Percentiles rank a stretch among this genome's conserved stretches.
Conservation (phyloP, 2,329 filamentous ascomycete species). For the Canariomyces notabilis region DNA sequence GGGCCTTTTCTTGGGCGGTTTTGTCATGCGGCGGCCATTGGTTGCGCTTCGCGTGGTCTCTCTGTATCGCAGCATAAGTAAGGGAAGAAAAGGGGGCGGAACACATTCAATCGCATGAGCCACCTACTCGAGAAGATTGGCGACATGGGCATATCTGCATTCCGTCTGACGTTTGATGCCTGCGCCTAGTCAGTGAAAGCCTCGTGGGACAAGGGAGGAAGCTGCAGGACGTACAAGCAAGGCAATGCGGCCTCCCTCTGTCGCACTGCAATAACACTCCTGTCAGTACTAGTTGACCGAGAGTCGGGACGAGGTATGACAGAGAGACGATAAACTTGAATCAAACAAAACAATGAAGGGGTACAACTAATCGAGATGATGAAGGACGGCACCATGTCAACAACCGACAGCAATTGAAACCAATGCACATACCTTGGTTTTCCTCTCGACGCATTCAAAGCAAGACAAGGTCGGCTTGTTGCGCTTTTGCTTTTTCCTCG, state of each 20-base stretch:
- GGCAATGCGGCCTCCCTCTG: conserved; percentile 63
- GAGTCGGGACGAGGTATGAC: too few relatives aligned
- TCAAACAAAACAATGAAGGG: too few relatives aligned
- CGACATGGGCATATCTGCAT: conserved; percentile 71
- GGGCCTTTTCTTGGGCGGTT: conserved; percentile 51
- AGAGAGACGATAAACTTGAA: too few relatives aligned
- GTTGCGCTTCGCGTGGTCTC: conserved; percentile 52
- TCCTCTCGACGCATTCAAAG: conserved; percentile 73
- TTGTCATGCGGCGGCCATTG: conserved; percentile 53
- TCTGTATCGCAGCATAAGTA: conserved; percentile 35
- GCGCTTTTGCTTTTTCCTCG: conserved; percentile 70
- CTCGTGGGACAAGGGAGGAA: not conserved
- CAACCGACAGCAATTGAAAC: conserved; percentile 13
- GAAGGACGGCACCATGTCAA: too few relatives aligned
- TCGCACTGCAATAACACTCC: conserved; percentile 54
- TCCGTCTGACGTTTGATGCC: conserved; percentile 72
- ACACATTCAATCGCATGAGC: not conserved
- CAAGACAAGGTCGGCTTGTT: conserved; percentile 81
- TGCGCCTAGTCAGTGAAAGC: conserved; percentile 24
- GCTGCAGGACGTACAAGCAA: conserved; percentile 49
- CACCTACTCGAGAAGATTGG: conserved; percentile 66
- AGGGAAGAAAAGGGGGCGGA: not conserved
- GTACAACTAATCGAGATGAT: too few relatives aligned
- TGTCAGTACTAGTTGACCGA: too few relatives aligned
- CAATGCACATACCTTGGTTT: conserved; percentile 61